Evolutionary conservation across 1,284 basidiomycete species (phyloP).

Genomic region (Malassezia brasiliensis): DNA sequence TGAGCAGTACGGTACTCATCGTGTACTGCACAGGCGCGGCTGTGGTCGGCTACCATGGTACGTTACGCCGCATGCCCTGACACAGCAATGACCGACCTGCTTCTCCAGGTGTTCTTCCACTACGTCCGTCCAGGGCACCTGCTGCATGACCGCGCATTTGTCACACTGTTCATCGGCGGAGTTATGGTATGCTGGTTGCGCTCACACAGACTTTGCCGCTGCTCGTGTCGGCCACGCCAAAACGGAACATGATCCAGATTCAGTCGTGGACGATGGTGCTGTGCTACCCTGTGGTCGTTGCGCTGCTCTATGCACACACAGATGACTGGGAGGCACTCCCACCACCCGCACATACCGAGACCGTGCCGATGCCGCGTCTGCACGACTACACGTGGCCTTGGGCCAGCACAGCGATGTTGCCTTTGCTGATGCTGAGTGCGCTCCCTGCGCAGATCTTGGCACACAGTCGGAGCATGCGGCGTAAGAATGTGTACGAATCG

Average conservation of each 20-base stretch:
- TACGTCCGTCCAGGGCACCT: conserved; percentile 31
- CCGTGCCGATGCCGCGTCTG: background rate
- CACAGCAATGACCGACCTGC: conserved; percentile 34
- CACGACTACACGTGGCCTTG: conserved; percentile 19
- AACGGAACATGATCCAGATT: conserved; percentile 42
- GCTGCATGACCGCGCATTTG: conserved; percentile 39
- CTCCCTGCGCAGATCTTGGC: conserved; percentile 44
- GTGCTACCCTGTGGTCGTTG: conserved; percentile 33
- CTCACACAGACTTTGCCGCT: conserved; percentile 25
- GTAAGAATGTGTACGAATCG: conserved; percentile 32
- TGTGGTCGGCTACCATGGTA: conserved; percentile 39
- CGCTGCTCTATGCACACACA: conserved; percentile 30
- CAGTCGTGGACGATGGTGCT: conserved; percentile 29
- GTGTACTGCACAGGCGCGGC: conserved; percentile 41
- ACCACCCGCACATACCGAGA: background rate
- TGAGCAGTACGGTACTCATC: conserved; percentile 29
- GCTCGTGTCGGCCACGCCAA: conserved; percentile 40
- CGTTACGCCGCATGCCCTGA: background rate
- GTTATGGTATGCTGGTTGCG: conserved; percentile 13
- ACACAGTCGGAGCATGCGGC: conserved; percentile 36
- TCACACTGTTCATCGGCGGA: conserved; percentile 38
- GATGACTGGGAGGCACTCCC: conserved; percentile 7
- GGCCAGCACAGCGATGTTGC: conserved; percentile 43
- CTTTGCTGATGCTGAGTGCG: conserved; percentile 36
- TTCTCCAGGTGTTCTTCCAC: conserved; percentile 42